Percentiles rank a stretch among this genome's conserved stretches.
These are phyloP conservation scores for Seminavis robusta DNA, from an alignment of 108 stramenopile species.

Conservation along the genomic window DNA sequence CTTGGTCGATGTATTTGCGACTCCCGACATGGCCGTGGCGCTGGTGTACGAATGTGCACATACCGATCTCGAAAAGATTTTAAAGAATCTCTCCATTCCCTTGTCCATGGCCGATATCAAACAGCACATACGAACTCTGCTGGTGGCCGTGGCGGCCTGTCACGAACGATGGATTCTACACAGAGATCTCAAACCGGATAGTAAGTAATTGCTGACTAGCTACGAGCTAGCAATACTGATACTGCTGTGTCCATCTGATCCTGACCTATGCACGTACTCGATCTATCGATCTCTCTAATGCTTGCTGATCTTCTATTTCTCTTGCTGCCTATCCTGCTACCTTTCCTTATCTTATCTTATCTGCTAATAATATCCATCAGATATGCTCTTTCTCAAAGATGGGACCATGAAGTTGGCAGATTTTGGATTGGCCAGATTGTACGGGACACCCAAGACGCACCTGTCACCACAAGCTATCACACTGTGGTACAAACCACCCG, in stretches of 20 bases:
- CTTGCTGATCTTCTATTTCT: not conserved
- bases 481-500: constrained; percentile 95
- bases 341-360: not conserved
- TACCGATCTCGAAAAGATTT: constrained; percentile 88
- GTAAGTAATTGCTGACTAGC: constrained; percentile 35
- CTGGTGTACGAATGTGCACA: constrained; percentile 89
- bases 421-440: constrained; percentile 86
- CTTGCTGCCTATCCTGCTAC: not conserved
- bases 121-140: constrained; percentile 65
- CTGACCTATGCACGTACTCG: not conserved
- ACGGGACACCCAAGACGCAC: constrained; percentile 83
- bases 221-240: too few species aligned
- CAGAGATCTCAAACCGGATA: constrained; percentile 86
- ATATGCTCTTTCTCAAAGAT: constrained; percentile 66
- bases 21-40: constrained; percentile 77
- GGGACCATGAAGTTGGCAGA: constrained; percentile 89
- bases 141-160: constrained; percentile 77
- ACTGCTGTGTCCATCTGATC: not conserved
- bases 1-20: constrained; percentile 85
- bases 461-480: constrained; percentile 91
- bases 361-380: not conserved
- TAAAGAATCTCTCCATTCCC: constrained; percentile 75
- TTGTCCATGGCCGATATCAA: constrained; percentile 84
- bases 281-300: not conserved
- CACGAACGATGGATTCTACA: constrained; percentile 89